phyloP scores from a whole-genome alignment of 805 yeast species.

The Sporopachydermia lactativora region DNA sequence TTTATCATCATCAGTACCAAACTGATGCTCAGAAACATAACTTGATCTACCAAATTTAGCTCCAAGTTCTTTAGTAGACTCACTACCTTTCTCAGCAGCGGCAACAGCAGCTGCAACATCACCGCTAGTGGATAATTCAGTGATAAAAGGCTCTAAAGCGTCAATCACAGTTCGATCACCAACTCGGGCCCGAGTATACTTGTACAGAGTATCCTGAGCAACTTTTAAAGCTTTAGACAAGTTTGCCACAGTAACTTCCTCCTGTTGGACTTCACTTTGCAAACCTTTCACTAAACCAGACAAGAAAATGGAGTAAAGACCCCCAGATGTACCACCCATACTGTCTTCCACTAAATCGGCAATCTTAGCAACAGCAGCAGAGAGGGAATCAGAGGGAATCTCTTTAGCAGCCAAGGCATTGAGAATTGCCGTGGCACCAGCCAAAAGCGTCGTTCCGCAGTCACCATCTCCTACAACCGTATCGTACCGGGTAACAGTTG shows the following conservation, averaged over 20 bases:
- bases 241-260: constrained; percentile 17
- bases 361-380: constrained; percentile 50
- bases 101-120: constrained; percentile 46
- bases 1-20: constrained; percentile 28
- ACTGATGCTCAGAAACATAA: constrained; percentile 51
- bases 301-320: constrained; percentile 73
- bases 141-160: constrained; percentile 78
- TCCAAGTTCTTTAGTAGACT: constrained; percentile 53
- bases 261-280: constrained; percentile 13
- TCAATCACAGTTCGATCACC: constrained; percentile 89
- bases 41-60: constrained; percentile 94
- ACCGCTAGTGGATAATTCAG: constrained; percentile 33
- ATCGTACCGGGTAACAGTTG: constrained; percentile 72
- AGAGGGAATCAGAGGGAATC: constrained; percentile 22
- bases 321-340: constrained; percentile 99
- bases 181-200: constrained; percentile 75
- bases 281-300: constrained; percentile 57
- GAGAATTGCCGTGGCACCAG: constrained; percentile 66
- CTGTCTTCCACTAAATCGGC: constrained; percentile 75
- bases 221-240: constrained; percentile 18
- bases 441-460: constrained; percentile 82
- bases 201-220: constrained; percentile 64
- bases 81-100: constrained; percentile 68
- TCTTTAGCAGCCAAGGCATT: constrained; percentile 30
- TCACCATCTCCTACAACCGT: constrained; percentile 94